Base-by-base conservation (phyloP, 768 basidiomycete genomes). In the Boletus subcaerulescens region DNA sequence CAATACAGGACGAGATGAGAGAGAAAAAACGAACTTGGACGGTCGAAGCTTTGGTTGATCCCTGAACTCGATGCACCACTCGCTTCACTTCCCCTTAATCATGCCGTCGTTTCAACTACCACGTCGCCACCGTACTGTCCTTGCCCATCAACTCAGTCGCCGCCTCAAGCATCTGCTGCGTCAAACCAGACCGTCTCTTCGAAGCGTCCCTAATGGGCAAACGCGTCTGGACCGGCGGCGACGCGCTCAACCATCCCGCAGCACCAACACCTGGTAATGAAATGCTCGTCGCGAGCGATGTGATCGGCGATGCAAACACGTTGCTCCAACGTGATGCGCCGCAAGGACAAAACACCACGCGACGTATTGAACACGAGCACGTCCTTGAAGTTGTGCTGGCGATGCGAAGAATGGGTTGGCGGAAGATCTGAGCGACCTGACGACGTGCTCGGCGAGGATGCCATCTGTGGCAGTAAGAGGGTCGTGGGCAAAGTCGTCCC, bases 281-380 rank as follows among this genome's bases (percentile, higher is more conserved):
- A 40, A 85, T 79, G 52, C 86, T 85, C 20, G 80, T 83, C 3
- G 74, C 74, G n/a, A 76, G 45, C 56, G 73, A 48, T n/a, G 71
- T 41, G 55, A 57, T 73, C 50, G 56, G 71, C 10, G 55, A 50
- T 45, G 62, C 64, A 57, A n/a, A 60, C 38, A 13, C 64, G 67
- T 45, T 62, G 68, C 35, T 85, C 81, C 5, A 86, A 52, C 3
- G 71, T 68, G 45, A 89, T 66, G 2, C 87, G 71, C 24, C 83
- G 75, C 43, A 89, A 70, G 0, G 80, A 79, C 20, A 90, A 73
- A 4, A 77, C 70, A 0, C 81, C 80, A 39, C 82, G 80, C 1
- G 67, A 68, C 0, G 85, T 81, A 62, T 90, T 85, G 60, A 91
- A 89, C 3, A 89, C 60, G 17, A 90, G 76, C 4, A 89, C 56